Percentiles rank a stretch among this genome's conserved stretches.
Evolutionary conservation across 495 filamentous ascomycete genomes (phyloP).

Genomic region (Hypoxylon intermedium): DNA sequence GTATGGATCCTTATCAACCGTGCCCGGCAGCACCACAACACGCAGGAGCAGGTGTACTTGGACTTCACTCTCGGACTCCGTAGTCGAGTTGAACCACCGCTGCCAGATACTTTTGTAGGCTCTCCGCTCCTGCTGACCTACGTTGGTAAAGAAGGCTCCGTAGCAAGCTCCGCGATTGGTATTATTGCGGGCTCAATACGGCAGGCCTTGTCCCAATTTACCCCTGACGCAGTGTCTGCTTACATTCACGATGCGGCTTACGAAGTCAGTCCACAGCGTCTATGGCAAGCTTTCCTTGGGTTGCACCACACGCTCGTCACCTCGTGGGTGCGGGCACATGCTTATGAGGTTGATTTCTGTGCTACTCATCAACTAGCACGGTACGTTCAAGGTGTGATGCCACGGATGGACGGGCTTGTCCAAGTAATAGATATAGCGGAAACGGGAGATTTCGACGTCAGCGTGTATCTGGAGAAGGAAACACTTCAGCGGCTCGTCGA

Average conservation of each 20-base stretch:
- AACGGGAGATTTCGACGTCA: conserved; percentile 47
- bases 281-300: conserved; percentile 51
- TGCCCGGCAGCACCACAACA: conserved; percentile 37
- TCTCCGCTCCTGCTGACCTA: conserved; percentile 44
- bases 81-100: conserved; percentile 40
- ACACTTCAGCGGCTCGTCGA: conserved; percentile 40
- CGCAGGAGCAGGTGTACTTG: conserved; percentile 40
- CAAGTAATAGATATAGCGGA: conserved; percentile 43
- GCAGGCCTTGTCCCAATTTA: conserved; percentile 43
- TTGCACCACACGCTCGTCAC: conserved; percentile 47
- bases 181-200: conserved; percentile 42
- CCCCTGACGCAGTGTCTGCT: conserved; percentile 40
- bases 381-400: conserved; percentile 50
- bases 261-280: conserved; percentile 46
- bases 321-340: conserved; percentile 47
- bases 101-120: conserved; percentile 47
- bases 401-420: conserved; percentile 48
- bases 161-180: conserved; percentile 25
- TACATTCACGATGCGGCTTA: conserved; percentile 46
- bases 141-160: conserved; percentile 24
- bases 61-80: conserved; percentile 46
- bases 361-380: conserved; percentile 23
- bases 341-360: conserved; percentile 50
- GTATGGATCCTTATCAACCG: conserved; percentile 50
- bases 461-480: conserved; percentile 40